Evolutionary conservation across 2,329 filamentous ascomycete genomes (phyloP), one percentile per base, ranked within the genome.

Genomic region (Aspergillus quadrilineatus): DNA sequence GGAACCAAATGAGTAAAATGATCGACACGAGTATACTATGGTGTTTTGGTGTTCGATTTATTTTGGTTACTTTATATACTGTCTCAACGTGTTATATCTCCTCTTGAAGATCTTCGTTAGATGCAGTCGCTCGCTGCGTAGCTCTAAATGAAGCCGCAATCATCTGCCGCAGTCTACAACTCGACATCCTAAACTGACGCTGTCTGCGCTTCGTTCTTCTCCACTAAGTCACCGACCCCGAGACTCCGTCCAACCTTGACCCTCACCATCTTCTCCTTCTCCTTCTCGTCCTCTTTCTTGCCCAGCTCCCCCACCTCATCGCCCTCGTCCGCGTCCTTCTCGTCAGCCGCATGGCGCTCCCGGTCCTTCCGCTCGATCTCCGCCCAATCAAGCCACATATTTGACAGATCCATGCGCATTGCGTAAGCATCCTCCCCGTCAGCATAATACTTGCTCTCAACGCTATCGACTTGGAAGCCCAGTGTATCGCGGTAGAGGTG

Each of bases 361-460:
- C 67, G 66, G 45, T 73, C 71, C 62, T 70, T 65, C 57, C 71
- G 69, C 62, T 71, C 77, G 45, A 80, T 72, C 56, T 79, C 77
- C 55, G 78, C 76, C 78, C 64, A 75, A 51, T 80, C 76, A 36
- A 73, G 69, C 75, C 70, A 80, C 73, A 70, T 75, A 62, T 48
- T 63, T 68, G 60, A 79, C 71, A 99, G 82, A 68, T 97, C 89
- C 73, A 96, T 89, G 61, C 87, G 87, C 94, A 99, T 99, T 70
- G 86, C 89, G 72, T 87, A 96, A 37, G 94, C 94, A 78, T 99
- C 91, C 79, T 99, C 94, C 58, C 93, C 93, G 74, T 99, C 94
- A 56, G 94, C 94, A 73, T 99, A 99, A 67, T 77, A 76, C 62
- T 75, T 76, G 60, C 68, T 66, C 62, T 77, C 74, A 36, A 77